Conservation (phyloP, 129 eudicot genomes). For the Sambucus nigra region DNA sequence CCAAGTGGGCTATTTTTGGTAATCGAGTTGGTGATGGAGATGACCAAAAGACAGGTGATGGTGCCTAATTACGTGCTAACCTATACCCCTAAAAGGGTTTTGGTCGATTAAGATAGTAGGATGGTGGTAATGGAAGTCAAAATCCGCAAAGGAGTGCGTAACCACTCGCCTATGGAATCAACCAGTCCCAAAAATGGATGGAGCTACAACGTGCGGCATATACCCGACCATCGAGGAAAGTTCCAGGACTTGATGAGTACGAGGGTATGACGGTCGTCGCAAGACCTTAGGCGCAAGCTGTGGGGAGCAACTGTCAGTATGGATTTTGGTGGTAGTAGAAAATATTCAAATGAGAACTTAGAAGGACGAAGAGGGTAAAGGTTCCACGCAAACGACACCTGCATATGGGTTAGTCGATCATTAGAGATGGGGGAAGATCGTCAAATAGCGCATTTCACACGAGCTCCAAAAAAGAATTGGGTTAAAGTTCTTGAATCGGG, state of each 20-base stretch:
- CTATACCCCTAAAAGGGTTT: conserved; percentile 5
- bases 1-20: conserved; percentile 10
- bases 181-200: conserved; percentile 5
- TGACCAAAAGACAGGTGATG: not conserved
- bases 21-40: conserved; percentile 10
- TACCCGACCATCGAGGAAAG: not conserved
- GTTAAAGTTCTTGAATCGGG: not conserved
- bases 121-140: conserved; percentile 11
- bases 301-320: not conserved
- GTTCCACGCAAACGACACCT: conserved; percentile 1
- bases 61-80: conserved; percentile 2
- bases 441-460: too few species aligned
- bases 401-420: too few species aligned
- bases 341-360: conserved; percentile 8
- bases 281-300: not conserved
- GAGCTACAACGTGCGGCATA: not conserved
- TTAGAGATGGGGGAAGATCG: not conserved
- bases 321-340: conserved; percentile 6
- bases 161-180: conserved; percentile 5
- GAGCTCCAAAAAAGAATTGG: not conserved
- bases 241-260: too few species aligned
- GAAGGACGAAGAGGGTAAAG: conserved; percentile 3
- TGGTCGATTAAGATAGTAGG: conserved; percentile 9
- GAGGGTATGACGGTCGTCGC: not conserved
- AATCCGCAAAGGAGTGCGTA: conserved; percentile 4